These are phyloP conservation scores for Aspergillus sp. DNA, from an alignment of 2,329 filamentous ascomycete species.

Conservation along the genomic window DNA sequence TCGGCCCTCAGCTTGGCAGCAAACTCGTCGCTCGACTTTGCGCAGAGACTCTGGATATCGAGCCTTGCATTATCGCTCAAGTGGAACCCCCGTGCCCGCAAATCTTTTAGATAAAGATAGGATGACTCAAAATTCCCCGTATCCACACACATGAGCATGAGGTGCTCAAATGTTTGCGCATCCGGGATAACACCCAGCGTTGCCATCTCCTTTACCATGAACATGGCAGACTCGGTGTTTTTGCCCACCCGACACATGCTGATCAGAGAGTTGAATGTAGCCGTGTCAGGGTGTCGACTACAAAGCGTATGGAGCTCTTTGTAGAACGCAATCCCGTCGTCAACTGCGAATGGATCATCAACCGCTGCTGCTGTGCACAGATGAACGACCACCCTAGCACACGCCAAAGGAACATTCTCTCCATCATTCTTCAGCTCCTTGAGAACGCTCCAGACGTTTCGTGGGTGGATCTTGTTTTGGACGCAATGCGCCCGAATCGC, in stretches of 20 bases:
- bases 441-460: conserved; percentile 58
- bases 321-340: conserved; percentile 59
- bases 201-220: conserved; percentile 62
- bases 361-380: conserved; percentile 45
- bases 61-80: conserved; percentile 24
- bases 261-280: conserved; percentile 62
- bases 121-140: conserved; percentile 35
- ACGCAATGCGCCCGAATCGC: conserved; percentile 60
- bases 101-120: conserved; percentile 39
- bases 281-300: conserved; percentile 37
- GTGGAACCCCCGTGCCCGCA: conserved; percentile 29
- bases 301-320: conserved; percentile 58
- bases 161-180: conserved; percentile 60
- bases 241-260: conserved; percentile 46
- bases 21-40: conserved; percentile 28
- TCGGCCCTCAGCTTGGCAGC: conserved; percentile 33
- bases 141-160: conserved; percentile 58
- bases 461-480: conserved; percentile 46
- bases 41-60: conserved; percentile 31
- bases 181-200: conserved; percentile 56
- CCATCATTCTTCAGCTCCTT: conserved; percentile 52
- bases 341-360: conserved; percentile 37
- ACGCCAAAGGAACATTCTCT: conserved; percentile 50
- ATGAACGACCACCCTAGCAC: conserved; percentile 52
- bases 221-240: conserved; percentile 59